These are phyloP conservation scores for Pythium vanterpoolii DNA, from an alignment of 352 stramenopile genomes.

Conservation along the genomic window DNA sequence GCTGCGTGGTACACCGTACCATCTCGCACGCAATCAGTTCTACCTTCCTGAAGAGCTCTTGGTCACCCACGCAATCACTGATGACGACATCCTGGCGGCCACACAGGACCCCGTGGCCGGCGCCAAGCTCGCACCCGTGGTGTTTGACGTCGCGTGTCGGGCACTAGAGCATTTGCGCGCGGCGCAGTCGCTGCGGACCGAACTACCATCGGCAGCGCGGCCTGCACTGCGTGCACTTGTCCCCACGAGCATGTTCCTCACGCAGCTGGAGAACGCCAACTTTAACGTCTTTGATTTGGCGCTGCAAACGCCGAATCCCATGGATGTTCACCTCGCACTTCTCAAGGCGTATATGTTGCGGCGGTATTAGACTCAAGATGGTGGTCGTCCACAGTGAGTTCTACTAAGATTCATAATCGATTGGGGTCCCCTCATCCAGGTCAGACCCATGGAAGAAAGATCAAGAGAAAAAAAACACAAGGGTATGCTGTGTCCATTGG, in stretches of 20 bases:
- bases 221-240: constrained; percentile 74
- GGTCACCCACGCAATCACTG: constrained; percentile 53
- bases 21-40: constrained; percentile 60
- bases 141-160: constrained; percentile 87
- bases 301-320: constrained; percentile 50
- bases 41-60: constrained; percentile 85
- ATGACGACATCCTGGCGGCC: constrained; percentile 55
- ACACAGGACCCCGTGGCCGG: constrained; percentile 57
- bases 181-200: constrained; percentile 49
- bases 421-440: no score
- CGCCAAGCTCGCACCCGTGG: constrained; percentile 69
- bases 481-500: no score
- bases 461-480: not conserved
- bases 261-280: constrained; percentile 64
- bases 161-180: constrained; percentile 80
- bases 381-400: no score
- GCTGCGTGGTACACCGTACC: constrained; percentile 70
- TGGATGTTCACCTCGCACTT: constrained; percentile 63
- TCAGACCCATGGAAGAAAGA: not conserved
- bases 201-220: constrained; percentile 50
- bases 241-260: constrained; percentile 54
- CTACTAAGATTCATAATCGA: no score
- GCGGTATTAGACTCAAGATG: constrained; percentile 64
- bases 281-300: constrained; percentile 76
- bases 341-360: constrained; percentile 80